Conservation (phyloP, 2,329 filamentous ascomycete genomes). For the Didymosphaeria variabile region DNA sequence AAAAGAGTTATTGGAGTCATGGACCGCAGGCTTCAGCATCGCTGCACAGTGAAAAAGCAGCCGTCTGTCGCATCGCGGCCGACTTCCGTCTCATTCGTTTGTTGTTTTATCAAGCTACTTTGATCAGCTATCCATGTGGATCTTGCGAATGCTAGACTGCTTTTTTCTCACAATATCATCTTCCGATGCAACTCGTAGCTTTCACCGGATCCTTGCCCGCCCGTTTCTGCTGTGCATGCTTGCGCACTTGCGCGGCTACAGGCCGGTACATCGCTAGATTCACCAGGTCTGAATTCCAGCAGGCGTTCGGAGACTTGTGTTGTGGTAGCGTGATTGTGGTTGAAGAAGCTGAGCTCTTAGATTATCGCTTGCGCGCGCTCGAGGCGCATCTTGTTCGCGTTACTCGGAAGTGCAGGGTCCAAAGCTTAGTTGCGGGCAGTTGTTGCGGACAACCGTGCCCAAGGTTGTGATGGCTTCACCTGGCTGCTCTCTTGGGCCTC, state of each 20-base stretch:
- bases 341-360: background rate
- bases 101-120: background rate
- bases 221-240: no score
- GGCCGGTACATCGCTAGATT: no score
- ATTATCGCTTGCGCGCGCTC: background rate
- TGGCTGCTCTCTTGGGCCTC: constrained; percentile 14
- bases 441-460: constrained; percentile 25
- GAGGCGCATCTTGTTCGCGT: background rate
- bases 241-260: no score
- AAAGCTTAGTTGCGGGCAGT: constrained; percentile 8
- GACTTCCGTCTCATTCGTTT: background rate
- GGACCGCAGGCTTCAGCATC: background rate
- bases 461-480: constrained; percentile 23
- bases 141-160: no score
- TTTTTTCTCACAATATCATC: no score
- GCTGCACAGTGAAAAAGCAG: background rate
- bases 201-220: no score
- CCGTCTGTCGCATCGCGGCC: background rate
- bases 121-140: background rate
- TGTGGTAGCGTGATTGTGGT: background rate
- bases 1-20: background rate
- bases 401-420: background rate
- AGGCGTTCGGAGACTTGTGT: background rate
- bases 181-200: no score
- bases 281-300: no score